Evolutionary conservation across 176 grass and related monocot species (phyloP), one percentile per base, ranked within the genome.

Genomic region (Avena sativa): DNA sequence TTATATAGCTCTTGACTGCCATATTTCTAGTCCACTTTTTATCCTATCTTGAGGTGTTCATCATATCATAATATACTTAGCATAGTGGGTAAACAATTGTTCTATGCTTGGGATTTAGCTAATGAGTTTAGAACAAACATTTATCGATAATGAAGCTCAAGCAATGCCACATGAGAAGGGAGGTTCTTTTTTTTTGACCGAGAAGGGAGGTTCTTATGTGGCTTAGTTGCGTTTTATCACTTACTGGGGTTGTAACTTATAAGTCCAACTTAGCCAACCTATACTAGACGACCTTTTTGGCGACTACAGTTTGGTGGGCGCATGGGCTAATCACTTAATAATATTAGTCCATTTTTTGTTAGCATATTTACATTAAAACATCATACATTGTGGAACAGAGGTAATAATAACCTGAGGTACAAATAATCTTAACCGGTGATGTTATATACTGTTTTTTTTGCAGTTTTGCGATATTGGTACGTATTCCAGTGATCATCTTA

Each of bases 391-490:
- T 43, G 40, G 40, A 43, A 43, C 40, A 43, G 40, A 7, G 40
- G 40, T 43, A 43, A 43, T 76, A 30, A 69, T 71, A 76, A 14
- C 46, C 6, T 25, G 46, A 66, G 17, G 11, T 47, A 23, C 47
- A 74, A 65, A 48, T 43, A 2, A 64, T 64, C 23, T 14, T 64
- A 28, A 64, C 61, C 1, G 23, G 23, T 28, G 61, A 28, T 64
- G 11, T 28, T 13, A 13, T 13, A 13, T 76, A 78, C 73, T 59
- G 4, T 36, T 71, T 40, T 40, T 12, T 66, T 36, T 71, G 84
- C 87, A 98, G 96, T 95, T 91, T 70, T 43, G 84, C 17, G 10
- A 59, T 49, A 79, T 95, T 5, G 64, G 30, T 68, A 52, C 50
- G 75, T 46, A 84, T 36, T 62, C 79, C 10, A 80, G 85, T 47